phyloP scores from a whole-genome alignment of 73 alveolate genomes.

The Vitrella brassicaformis region DNA sequence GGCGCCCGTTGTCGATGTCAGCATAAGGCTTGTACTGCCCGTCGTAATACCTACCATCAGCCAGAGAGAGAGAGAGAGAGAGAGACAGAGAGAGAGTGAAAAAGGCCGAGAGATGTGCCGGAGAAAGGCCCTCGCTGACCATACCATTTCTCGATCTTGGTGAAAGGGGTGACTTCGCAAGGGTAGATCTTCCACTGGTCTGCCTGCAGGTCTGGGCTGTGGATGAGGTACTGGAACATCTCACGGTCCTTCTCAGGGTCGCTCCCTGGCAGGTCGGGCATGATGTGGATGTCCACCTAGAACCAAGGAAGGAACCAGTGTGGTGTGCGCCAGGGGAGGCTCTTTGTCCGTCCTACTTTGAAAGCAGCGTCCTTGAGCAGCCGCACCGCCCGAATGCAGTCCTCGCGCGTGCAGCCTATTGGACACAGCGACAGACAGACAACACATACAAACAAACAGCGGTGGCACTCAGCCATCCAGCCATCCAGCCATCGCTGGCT shows the following conservation, averaged over 20 bases:
- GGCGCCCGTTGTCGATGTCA: conserved; percentile 15
- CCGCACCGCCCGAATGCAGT: conserved; percentile 5
- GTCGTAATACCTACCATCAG: background rate
- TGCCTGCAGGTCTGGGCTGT: conserved; percentile 8
- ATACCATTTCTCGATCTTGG: conserved; percentile 18
- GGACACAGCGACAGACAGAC: too few relatives aligned
- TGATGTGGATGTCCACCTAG: conserved; percentile 28
- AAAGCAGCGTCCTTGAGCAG: conserved; percentile 18
- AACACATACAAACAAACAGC: too few relatives aligned
- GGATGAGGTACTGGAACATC: background rate
- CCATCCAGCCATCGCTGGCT: conserved; percentile 9
- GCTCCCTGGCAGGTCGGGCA: conserved; percentile 32
- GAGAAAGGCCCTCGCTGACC: background rate
- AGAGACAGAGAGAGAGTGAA: background rate
- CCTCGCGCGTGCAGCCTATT: background rate
- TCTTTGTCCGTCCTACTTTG: conserved; percentile 2
- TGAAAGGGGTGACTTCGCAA: conserved; percentile 32
- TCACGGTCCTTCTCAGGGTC: conserved; percentile 13
- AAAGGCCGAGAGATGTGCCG: background rate
- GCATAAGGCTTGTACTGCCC: conserved; percentile 26
- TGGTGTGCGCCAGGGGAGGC: too few relatives aligned
- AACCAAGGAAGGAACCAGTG: background rate
- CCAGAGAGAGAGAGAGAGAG: background rate
- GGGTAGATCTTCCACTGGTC: conserved; percentile 43
- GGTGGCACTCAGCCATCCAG: background rate